Percentiles rank a stretch among this genome's conserved stretches.
These are phyloP conservation scores for Amanita pseudoporphyria DNA, from an alignment of 768 basidiomycete species.

Conservation along the genomic window DNA sequence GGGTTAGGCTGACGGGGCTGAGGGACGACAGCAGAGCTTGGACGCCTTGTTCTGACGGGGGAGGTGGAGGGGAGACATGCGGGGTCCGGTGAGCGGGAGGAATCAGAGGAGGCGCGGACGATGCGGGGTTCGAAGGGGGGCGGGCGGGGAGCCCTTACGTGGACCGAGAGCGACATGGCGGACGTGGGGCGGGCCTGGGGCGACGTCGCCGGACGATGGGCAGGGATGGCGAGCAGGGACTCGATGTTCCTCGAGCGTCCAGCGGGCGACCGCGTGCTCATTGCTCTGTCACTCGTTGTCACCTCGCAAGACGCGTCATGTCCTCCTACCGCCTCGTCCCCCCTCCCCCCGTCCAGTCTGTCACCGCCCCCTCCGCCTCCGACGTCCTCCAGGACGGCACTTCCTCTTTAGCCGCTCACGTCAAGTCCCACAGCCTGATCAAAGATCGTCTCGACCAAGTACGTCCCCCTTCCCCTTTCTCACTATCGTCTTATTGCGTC, in stretches of 20 bases:
- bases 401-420: slow-evolving; percentile 68
- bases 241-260: slow-evolving; percentile 6
- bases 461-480: slow-evolving; percentile 16
- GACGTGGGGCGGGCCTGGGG: slow-evolving; percentile 35
- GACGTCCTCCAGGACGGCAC: slow-evolving; percentile 84
- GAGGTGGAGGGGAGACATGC: slow-evolving; percentile 34
- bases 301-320: slow-evolving; percentile 16
- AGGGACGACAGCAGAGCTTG: neutral
- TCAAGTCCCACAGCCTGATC: slow-evolving; percentile 49
- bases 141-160: slow-evolving; percentile 18
- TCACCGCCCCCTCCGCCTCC: slow-evolving; percentile 61
- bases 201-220: slow-evolving; percentile 16
- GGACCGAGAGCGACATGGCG: slow-evolving; percentile 28
- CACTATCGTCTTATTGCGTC: neutral
- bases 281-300: slow-evolving; percentile 4
- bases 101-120: slow-evolving; percentile 40
- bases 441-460: slow-evolving; percentile 74
- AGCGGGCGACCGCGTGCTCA: slow-evolving; percentile 13
- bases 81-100: slow-evolving; percentile 30
- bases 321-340: slow-evolving; percentile 50
- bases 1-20: slow-evolving; percentile 17
- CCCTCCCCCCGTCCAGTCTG: slow-evolving; percentile 39
- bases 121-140: slow-evolving; percentile 55
- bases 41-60: slow-evolving; percentile 9
- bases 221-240: slow-evolving; percentile 5